Evolutionary conservation across 257 asterid genomes (phyloP), one percentile per base, ranked within the genome.

Genomic region (Osmanthus fragrans): DNA sequence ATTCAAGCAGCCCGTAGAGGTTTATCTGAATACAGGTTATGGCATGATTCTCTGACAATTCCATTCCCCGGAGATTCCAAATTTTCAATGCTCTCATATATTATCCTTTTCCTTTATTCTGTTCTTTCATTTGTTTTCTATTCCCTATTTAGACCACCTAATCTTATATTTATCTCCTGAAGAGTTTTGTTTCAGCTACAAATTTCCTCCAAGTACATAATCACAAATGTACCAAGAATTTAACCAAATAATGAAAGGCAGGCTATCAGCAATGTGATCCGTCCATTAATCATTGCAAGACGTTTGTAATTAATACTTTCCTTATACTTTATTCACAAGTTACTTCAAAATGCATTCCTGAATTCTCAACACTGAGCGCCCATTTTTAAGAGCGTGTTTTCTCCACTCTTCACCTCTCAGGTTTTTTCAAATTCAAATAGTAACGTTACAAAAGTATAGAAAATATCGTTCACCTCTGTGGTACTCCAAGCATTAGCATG

Each of bases 401-500:
- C 69, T 63, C 34, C 69, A 25, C 69, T 2, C 34, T 23, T 23
- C 33, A 63, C 34, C 69, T 23, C 34, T 27, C 69, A 11, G 69
- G 36, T 27, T 63, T 4, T 8, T 27, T 27, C 1, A 63, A 58
- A 11, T 63, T 63, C 36, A 63, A 63, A 63, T 25, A 12, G 19
- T n/a, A 63, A 23, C 69, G 4, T 25, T 13, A 23, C 13, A 2
- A 34, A 63, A 63, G 25, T 23, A 51, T 16, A 66, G 9, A 56
- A 65, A 56, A 64, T 33, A 69, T 47, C 37, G 7, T 39, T 45
- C 33, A 29, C 10, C 54, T n/a, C 71, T 34, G 70, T 32, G 12
- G 30, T 29, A 76, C 29, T 37, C 76, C 32, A 60, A 63, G 49
- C 66, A 83, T 69, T 33, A 77, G 72, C 74, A 73, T 58, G 71